Base-by-base conservation (phyloP, 768 basidiomycete species). In the Hypholoma sublateritium region DNA sequence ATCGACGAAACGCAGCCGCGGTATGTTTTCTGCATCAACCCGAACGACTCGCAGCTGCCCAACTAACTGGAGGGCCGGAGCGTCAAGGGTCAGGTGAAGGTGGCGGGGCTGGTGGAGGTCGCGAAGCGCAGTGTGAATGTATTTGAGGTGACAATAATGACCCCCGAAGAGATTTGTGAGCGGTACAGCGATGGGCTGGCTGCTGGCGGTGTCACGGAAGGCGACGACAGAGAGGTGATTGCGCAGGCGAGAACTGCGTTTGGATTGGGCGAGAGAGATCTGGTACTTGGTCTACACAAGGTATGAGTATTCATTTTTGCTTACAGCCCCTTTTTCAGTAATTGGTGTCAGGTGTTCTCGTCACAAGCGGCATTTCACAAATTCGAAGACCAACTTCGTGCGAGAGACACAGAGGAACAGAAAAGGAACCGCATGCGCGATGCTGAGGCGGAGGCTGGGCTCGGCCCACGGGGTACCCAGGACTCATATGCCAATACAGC, bases 41-140 rank as follows among this genome's bases (percentile, higher is more conserved):
- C 95, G 4, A 99, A 98, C 67, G 95, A 98, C 73, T 88, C 93
- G 22, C 96, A 96, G 67, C 74, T 98, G 19, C 94, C 95, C 37
- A 93, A 94, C 68, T 95, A 98, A 69, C 76, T 98, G 51, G 96
- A 98, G 75, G 91, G 92, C 11, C 80, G 95, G 44, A 87, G 89
- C 39, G 89, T 98, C 48, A 96, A 95, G 70, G 91, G 91, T 0
- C 96, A 98, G 73, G 88, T 98, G 36, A 80, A 91, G 49, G 89
- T 89, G 55, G 66, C 88, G 22, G 92, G 94, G 0, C 65, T 98
- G 63, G 74, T 87, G 2, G 91, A 93, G 73, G 81, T 98, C 59
- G 84, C 89, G 5, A 83, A 80, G 67, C 73, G 90, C 46, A 82
- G 79, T 54, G 77, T 77, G 32, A 84, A 80, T 60, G 78, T 87